Conservation (phyloP, 163 green algal genomes). For the Volvox carteri region DNA sequence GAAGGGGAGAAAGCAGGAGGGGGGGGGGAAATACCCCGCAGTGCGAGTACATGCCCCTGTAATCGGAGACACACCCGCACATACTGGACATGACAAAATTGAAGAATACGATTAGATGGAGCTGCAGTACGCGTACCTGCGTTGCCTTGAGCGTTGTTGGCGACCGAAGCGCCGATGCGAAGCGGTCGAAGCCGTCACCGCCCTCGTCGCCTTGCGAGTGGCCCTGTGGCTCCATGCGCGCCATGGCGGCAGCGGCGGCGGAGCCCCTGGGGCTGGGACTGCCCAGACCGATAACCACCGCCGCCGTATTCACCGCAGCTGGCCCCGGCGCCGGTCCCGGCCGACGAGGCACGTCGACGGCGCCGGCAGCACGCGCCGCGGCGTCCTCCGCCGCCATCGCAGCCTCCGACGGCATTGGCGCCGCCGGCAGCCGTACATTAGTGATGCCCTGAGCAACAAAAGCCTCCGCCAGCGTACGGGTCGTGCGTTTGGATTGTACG, state of each 20-base stretch:
- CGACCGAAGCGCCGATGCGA: conserved; percentile 70
- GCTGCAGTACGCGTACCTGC: too few species aligned
- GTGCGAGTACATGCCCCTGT: too few species aligned
- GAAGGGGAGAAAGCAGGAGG: too few species aligned
- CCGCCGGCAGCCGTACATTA: background rate
- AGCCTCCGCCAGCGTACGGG: conserved; percentile 61
- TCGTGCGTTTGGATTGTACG: conserved; percentile 63
- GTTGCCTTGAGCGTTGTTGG: conserved; percentile 65
- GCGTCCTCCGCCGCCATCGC: background rate
- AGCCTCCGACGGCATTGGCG: background rate
- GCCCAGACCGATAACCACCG: conserved; percentile 22
- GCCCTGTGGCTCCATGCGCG: background rate
- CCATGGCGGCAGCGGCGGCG: conserved; percentile 32
- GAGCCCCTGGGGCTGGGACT: background rate
- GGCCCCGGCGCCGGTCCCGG: background rate
- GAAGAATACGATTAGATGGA: too few species aligned
- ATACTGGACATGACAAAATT: too few species aligned
- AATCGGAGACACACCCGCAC: too few species aligned
- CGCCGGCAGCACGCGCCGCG: conserved; percentile 32
- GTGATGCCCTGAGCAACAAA: conserved; percentile 63
- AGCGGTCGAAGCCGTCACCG: conserved; percentile 70
- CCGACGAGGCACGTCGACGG: conserved; percentile 15
- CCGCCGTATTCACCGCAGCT: background rate
- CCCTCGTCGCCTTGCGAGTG: background rate
- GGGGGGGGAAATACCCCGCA: too few species aligned